Percentiles rank a stretch among this genome's conserved stretches.
phyloP scores from a whole-genome alignment of 2,329 filamentous ascomycete species.

The Trichoderma oligosporum region DNA sequence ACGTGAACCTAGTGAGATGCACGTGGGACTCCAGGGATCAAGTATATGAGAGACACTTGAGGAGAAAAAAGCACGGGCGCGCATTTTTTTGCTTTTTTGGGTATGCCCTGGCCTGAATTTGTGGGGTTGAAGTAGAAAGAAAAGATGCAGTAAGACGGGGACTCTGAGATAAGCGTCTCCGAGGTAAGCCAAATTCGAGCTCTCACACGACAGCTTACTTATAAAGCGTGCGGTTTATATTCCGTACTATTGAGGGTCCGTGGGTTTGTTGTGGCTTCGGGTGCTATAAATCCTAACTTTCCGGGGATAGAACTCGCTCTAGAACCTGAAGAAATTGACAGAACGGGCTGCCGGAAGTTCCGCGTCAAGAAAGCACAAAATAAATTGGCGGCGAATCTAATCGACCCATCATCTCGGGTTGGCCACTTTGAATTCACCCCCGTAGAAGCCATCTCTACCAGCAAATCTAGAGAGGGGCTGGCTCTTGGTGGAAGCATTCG shows the following conservation, averaged over 20 bases:
- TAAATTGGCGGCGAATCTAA: too few relatives aligned
- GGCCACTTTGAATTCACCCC: not conserved
- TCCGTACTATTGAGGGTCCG: conserved; percentile 5
- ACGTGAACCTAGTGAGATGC: conserved; percentile 15
- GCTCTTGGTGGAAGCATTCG: not conserved
- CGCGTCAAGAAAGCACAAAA: too few relatives aligned
- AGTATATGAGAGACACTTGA: not conserved
- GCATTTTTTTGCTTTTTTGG: conserved; percentile 18
- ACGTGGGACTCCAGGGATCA: conserved; percentile 18
- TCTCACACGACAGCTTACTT: not conserved
- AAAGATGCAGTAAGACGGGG: not conserved
- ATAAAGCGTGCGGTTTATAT: conserved; percentile 2
- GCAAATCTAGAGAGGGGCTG: not conserved
- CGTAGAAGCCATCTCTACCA: not conserved
- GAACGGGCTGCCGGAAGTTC: too few relatives aligned
- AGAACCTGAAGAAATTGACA: not conserved
- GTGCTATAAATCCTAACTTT: not conserved
- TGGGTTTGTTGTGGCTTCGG: not conserved
- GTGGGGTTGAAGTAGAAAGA: conserved; percentile 5
- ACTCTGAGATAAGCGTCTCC: not conserved
- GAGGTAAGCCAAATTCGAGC: not conserved
- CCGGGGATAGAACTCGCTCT: not conserved
- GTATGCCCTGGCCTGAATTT: not conserved
- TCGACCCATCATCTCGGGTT: not conserved
- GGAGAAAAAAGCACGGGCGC: conserved; percentile 2